Evolutionary conservation across 495 filamentous ascomycete species (phyloP).

Genomic region (Acidiella bohemica): DNA sequence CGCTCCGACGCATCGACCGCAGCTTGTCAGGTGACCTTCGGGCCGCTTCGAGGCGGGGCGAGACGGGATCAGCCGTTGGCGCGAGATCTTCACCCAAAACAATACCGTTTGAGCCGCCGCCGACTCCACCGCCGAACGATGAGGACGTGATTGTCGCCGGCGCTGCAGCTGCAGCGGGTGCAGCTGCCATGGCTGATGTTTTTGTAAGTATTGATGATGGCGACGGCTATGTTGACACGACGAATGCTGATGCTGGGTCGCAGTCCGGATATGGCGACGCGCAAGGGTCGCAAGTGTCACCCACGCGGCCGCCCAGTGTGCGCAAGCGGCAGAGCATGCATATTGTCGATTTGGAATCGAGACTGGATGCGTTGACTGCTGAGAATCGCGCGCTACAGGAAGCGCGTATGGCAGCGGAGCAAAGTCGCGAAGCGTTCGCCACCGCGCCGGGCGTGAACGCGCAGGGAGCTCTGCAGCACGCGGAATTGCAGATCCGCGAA

Average conservation of each 20-base stretch:
- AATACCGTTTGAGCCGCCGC: conserved; percentile 33
- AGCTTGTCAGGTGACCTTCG: conserved; percentile 70
- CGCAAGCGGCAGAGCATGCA: conserved; percentile 94
- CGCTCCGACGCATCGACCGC: conserved; percentile 57
- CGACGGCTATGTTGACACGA: background rate
- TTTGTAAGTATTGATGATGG: conserved; percentile 57
- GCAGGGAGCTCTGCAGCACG: conserved; percentile 39
- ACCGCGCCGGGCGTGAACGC: conserved; percentile 40
- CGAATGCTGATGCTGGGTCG: conserved; percentile 8
- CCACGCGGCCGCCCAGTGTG: conserved; percentile 83
- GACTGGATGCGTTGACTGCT: conserved; percentile 63
- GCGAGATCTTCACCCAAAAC: conserved; percentile 20
- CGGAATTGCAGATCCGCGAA: conserved; percentile 42
- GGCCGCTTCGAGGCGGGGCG: conserved; percentile 43
- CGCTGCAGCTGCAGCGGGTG: conserved; percentile 61
- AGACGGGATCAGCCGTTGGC: conserved; percentile 20
- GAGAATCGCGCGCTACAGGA: conserved; percentile 69
- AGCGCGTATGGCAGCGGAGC: conserved; percentile 55
- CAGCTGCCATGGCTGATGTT: conserved; percentile 80
- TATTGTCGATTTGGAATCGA: conserved; percentile 66
- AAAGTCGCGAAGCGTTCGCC: conserved; percentile 35
- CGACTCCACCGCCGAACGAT: conserved; percentile 47
- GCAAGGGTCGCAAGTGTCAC: conserved; percentile 79
- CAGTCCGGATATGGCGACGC: conserved; percentile 94
- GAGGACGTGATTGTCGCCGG: conserved; percentile 74